Conservation (phyloP, 2,329 filamentous ascomycete genomes). For the Colletotrichum sp. region DNA sequence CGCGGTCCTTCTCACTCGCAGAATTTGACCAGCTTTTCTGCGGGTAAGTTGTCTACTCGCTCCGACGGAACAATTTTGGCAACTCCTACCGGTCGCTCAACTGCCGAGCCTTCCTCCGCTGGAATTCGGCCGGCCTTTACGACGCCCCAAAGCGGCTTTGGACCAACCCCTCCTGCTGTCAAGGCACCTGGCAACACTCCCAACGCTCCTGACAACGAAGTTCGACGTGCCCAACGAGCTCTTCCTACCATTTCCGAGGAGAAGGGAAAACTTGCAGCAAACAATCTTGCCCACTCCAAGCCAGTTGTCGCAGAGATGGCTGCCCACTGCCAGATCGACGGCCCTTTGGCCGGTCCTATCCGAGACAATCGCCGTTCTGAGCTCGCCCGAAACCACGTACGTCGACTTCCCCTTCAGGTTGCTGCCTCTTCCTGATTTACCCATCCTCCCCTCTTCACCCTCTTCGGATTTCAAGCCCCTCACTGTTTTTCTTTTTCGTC, state of each 20-base stretch:
- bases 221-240: background rate
- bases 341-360: constrained; percentile 20
- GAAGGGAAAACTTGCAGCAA: background rate
- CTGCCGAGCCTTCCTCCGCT: background rate
- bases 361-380: constrained; percentile 21
- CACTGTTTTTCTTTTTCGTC: background rate
- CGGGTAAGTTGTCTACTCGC: background rate
- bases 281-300: background rate
- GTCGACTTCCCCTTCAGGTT: background rate
- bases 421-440: background rate
- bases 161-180: background rate
- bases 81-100: background rate
- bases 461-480: background rate
- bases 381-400: constrained; percentile 19
- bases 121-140: background rate
- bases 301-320: constrained; percentile 3
- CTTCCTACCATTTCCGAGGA: constrained; percentile 3
- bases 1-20: background rate
- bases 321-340: constrained; percentile 21
- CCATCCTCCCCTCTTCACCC: background rate
- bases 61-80: background rate
- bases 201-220: background rate
- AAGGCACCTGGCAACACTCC: background rate
- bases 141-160: background rate
- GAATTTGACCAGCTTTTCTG: background rate